Base-by-base conservation (phyloP, 768 basidiomycete genomes). In the Trametes coccinea region DNA sequence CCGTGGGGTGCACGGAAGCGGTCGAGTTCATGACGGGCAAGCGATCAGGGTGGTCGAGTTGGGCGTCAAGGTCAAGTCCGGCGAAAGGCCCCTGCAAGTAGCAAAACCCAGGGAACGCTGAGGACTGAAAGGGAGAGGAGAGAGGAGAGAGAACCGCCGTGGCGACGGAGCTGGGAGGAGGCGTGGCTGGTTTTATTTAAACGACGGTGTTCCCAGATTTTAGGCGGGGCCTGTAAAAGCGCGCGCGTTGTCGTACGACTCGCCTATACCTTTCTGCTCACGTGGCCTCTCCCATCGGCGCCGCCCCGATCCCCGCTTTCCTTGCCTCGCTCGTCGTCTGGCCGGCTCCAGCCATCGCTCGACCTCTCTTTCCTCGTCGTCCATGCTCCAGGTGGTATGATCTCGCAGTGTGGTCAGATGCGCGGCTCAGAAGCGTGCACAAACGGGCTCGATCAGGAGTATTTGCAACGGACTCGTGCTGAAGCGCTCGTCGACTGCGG, bases 1-100 rank as follows among this genome's bases (percentile, higher is more conserved):
- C 76, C 17, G 74, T 65, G 31, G 55, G 53, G 53, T 72, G 63
- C 50, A 57, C 64, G 40, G 52, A 34, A n/a, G 63, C 59, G 10
- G 70, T 69, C 53, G 66, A 66, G 65, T 71, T 71, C 63, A 69
- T 69, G 53, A 34, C 64, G 64, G 56, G 57, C 22, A 29, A 49
- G 52, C 39, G 56, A 11, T 56, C 3, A 22, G 37, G 17, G 45
- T 53, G 44, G 39, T 33, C 34, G 11, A 37, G 11, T 37, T 11
- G 31, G 40, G 22, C 22, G 22, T 22, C 22, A 22, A 22, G 22
- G 51, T 53, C 37, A 31, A 37, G 39, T 55, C 39, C 34, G 56
- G 57, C 27, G 5, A 5, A 41, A 43, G 29, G 22, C 22, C 22
- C 40, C 22, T 30, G n/a, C 29, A 16, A 48, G 17, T 51, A 8